Percentiles rank a stretch among this genome's conserved stretches.
Conservation (phyloP, 2,329 filamentous ascomycete species). For the Drechslerella coelobrocha region DNA sequence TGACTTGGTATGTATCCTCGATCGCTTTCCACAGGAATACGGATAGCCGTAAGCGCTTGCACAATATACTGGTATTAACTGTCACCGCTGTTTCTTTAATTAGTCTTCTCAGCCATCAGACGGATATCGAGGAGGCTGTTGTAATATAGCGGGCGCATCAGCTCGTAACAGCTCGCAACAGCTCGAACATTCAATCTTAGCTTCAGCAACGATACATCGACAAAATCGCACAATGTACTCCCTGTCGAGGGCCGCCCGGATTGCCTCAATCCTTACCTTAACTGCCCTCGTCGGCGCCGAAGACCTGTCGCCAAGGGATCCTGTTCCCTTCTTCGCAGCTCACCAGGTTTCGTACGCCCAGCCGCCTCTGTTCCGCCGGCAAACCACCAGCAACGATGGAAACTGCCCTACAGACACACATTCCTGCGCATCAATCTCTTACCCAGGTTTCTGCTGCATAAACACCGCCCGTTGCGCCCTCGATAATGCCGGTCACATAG, state of each 20-base stretch:
- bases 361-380: constrained; percentile 13
- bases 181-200: no score
- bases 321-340: constrained; percentile 41
- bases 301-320: constrained; percentile 29
- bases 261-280: constrained; percentile 40
- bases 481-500: constrained; percentile 43
- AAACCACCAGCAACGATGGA: constrained; percentile 22
- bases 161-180: no score
- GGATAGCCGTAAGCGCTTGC: neutral
- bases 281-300: constrained; percentile 37
- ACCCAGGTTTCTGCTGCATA: constrained; percentile 40
- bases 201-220: neutral
- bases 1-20: neutral
- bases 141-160: no score
- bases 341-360: constrained; percentile 12
- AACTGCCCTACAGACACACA: constrained; percentile 29
- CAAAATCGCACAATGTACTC: constrained; percentile 14
- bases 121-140: neutral
- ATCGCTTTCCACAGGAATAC: constrained; percentile 27
- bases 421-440: constrained; percentile 46
- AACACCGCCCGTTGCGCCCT: constrained; percentile 33
- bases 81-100: constrained; percentile 8
- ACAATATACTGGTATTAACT: neutral
- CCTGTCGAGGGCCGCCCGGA: constrained; percentile 35
- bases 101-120: neutral